These are phyloP conservation scores for Gnomoniopsis sp. DNA, from an alignment of 2,329 filamentous ascomycete genomes.

Conservation along the genomic window DNA sequence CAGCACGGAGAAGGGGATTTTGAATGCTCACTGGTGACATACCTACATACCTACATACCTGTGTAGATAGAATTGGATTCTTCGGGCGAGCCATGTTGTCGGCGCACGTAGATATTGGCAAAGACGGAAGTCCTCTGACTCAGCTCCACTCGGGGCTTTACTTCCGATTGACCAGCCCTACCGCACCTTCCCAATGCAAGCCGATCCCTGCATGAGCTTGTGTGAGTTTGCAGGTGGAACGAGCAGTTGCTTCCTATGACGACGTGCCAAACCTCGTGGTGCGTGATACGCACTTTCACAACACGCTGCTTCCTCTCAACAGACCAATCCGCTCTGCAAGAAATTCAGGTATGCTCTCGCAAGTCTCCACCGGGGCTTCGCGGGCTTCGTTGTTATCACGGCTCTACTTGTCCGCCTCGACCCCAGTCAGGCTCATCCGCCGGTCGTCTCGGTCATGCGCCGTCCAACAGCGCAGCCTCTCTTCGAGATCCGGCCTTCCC, in stretches of 20 bases:
- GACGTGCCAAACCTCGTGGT: not conserved
- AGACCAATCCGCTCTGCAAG: not conserved
- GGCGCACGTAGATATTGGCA: too few relatives aligned
- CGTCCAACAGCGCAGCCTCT: not conserved
- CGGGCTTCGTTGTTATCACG: slow-evolving; percentile 7
- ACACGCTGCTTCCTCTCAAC: not conserved
- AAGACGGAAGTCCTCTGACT: not conserved
- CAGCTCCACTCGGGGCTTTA: not conserved
- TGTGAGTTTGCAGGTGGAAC: not conserved
- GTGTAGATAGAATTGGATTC: not conserved
- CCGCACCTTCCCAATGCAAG: not conserved
- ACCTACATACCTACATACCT: too few relatives aligned
- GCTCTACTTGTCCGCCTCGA: not conserved
- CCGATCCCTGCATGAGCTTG: not conserved
- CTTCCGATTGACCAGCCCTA: slow-evolving; percentile 7
- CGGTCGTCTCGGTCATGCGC: not conserved
- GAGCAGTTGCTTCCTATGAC: not conserved
- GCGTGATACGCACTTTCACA: not conserved
- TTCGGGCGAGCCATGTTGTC: too few relatives aligned
- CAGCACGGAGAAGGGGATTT: too few relatives aligned
- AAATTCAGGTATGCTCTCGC: slow-evolving; percentile 13
- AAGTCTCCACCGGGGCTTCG: slow-evolving; percentile 6
- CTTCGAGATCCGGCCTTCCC: slow-evolving; percentile 1
- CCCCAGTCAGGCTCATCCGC: not conserved
- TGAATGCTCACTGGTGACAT: too few relatives aligned